Evolutionary conservation across 2,329 filamentous ascomycete genomes (phyloP).

Genomic region (Colletotrichum theobromicola): DNA sequence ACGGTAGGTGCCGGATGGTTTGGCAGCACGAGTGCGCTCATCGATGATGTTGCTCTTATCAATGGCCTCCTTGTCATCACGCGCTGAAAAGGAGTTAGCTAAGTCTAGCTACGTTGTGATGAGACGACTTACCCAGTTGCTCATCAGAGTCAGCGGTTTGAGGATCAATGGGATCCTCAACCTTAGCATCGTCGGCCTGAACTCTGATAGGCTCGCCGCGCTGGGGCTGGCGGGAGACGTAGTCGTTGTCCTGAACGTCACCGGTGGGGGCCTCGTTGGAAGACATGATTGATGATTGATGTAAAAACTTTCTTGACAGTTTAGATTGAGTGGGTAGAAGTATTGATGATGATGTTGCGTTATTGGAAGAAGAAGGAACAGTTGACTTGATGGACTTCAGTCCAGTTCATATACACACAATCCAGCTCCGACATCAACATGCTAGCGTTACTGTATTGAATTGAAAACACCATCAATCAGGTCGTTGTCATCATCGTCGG

Average conservation of each 20-base stretch:
- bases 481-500: background rate
- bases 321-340: rapidly evolving
- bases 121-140: conserved; percentile 35
- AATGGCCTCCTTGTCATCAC: conserved; percentile 42
- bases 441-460: background rate
- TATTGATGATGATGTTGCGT: background rate
- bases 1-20: conserved; percentile 29
- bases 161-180: conserved; percentile 38
- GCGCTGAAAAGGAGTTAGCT: conserved; percentile 25
- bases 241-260: conserved; percentile 22
- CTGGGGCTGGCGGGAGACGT: conserved; percentile 35
- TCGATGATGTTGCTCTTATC: conserved; percentile 40
- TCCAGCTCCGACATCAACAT: background rate
- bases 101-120: rapidly evolving
- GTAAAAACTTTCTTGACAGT: background rate
- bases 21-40: conserved; percentile 37
- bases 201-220: conserved; percentile 36
- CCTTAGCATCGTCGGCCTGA: conserved; percentile 32
- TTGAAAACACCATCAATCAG: background rate
- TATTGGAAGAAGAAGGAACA: background rate
- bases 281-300: conserved; percentile 1
- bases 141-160: conserved; percentile 35
- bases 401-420: conserved; percentile 7
- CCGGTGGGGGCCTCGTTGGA: background rate
- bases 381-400: background rate